A percentile compares a stretch with the other conserved stretches of the same genome.
These are phyloP conservation scores for Terfezia claveryi DNA, from an alignment of 495 filamentous ascomycete species.

Conservation along the genomic window DNA sequence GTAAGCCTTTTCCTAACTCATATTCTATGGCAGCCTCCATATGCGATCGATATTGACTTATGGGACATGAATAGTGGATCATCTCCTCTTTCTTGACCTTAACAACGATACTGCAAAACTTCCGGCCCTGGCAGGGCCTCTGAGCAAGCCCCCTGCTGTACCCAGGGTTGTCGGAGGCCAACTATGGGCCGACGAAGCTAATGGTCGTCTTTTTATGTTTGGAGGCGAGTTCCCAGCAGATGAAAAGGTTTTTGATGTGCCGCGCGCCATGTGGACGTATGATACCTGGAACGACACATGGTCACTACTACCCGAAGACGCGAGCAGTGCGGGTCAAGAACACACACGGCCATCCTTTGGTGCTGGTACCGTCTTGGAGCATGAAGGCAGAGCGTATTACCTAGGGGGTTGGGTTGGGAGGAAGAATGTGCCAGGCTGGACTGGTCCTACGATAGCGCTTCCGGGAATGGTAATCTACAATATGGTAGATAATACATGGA, in stretches of 20 bases:
- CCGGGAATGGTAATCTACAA: constrained; percentile 25
- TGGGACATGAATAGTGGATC: constrained; percentile 18
- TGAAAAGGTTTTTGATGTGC: not conserved
- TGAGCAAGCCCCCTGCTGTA: constrained; percentile 28
- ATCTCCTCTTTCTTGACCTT: constrained; percentile 29
- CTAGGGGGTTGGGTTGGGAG: constrained; percentile 30
- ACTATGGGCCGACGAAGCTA: constrained; percentile 30
- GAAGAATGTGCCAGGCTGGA: constrained; percentile 25
- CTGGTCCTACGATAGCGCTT: constrained; percentile 21
- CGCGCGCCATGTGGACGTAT: constrained; percentile 4
- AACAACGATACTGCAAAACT: constrained; percentile 19
- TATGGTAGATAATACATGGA: constrained; percentile 23
- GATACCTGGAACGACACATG: constrained; percentile 11
- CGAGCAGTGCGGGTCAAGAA: not conserved
- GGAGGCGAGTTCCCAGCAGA: constrained; percentile 26
- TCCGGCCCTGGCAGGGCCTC: constrained; percentile 31
- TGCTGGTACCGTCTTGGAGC: constrained; percentile 19
- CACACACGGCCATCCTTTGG: constrained; percentile 15
- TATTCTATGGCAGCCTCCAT: too few species aligned
- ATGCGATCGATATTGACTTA: not conserved
- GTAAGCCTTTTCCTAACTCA: too few species aligned
- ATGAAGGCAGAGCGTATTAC: constrained; percentile 23
- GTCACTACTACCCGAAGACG: not conserved
- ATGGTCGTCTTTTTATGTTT: constrained; percentile 31
- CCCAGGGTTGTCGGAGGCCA: constrained; percentile 26